These are phyloP conservation scores for Teratosphaeria pseudoeucalypti DNA, from an alignment of 2,329 filamentous ascomycete genomes.

Conservation along the genomic window DNA sequence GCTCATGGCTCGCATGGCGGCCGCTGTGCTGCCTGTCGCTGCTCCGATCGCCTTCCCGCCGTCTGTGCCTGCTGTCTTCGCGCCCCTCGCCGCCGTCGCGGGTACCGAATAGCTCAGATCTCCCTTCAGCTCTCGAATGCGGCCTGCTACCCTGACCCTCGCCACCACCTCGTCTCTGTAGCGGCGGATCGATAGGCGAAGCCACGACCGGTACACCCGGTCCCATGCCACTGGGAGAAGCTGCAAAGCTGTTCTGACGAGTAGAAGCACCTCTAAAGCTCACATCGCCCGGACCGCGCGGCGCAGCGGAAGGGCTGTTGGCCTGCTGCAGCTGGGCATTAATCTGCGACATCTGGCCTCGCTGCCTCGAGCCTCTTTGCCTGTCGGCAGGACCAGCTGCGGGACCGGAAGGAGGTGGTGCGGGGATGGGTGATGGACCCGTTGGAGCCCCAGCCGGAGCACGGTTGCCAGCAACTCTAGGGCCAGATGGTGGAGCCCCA, in stretches of 20 bases:
- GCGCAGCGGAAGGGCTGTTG: not conserved
- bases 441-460: constrained; percentile 17
- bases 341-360: constrained; percentile 11
- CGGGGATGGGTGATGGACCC: constrained; percentile 17
- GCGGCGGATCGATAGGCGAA: constrained; percentile 14
- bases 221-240: constrained; percentile 5
- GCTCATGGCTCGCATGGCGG: constrained; percentile 19
- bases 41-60: constrained; percentile 17
- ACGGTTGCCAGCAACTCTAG: constrained; percentile 13
- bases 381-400: constrained; percentile 13
- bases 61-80: constrained; percentile 6
- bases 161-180: not conserved
- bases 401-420: constrained; percentile 21
- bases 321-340: constrained; percentile 12
- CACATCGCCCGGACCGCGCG: constrained; percentile 14
- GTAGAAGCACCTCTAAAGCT: constrained; percentile 24
- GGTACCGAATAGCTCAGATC: constrained; percentile 14
- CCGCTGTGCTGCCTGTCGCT: constrained; percentile 12
- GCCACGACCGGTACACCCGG: constrained; percentile 5
- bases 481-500: constrained; percentile 18
- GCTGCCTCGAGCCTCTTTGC: constrained; percentile 13
- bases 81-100: constrained; percentile 8
- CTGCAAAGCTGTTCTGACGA: constrained; percentile 11
- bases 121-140: constrained; percentile 4
- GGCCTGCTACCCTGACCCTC: constrained; percentile 7